Conservation (phyloP, 2,329 filamentous ascomycete species). For the Paraphoma chrysanthemicola region DNA sequence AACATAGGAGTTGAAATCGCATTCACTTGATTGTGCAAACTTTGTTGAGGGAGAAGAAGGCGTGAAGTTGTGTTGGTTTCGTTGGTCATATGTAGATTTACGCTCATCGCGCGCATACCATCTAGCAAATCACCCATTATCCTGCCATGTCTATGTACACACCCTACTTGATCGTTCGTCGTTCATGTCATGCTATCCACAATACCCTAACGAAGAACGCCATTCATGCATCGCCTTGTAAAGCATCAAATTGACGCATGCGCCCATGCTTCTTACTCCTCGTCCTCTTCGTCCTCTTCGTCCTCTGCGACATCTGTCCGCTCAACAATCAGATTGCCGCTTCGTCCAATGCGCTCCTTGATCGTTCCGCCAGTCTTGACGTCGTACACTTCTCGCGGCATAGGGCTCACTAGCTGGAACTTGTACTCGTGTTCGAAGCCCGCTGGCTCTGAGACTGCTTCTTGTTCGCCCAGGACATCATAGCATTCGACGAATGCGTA, state of each 20-base stretch:
- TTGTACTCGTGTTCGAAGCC: constrained; percentile 80
- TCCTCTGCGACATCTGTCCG: constrained; percentile 64
- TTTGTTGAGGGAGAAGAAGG: too few relatives aligned
- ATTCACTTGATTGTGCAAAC: too few relatives aligned
- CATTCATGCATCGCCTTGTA: background rate
- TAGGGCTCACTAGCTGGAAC: constrained; percentile 84
- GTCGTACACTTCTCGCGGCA: constrained; percentile 84
- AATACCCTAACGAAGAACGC: background rate
- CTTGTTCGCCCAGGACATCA: constrained; percentile 62
- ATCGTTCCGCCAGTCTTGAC: constrained; percentile 71
- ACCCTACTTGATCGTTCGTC: too few relatives aligned
- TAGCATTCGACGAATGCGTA: constrained; percentile 97
- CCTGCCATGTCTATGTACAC: too few relatives aligned
- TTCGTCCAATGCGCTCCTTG: constrained; percentile 76
- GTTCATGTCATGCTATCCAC: too few relatives aligned
- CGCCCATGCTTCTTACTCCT: background rate
- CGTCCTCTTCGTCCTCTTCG: constrained; percentile 55
- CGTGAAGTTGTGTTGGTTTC: too few relatives aligned
- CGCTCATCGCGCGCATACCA: too few relatives aligned
- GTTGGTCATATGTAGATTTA: too few relatives aligned
- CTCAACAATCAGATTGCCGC: constrained; percentile 91
- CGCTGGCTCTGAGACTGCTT: constrained; percentile 59
- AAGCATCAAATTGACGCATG: background rate
- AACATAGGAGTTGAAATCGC: too few relatives aligned
- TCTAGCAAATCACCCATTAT: too few relatives aligned